Evolutionary conservation across 2,329 filamentous ascomycete genomes (phyloP).

Genomic region (Claviceps arundinis): DNA sequence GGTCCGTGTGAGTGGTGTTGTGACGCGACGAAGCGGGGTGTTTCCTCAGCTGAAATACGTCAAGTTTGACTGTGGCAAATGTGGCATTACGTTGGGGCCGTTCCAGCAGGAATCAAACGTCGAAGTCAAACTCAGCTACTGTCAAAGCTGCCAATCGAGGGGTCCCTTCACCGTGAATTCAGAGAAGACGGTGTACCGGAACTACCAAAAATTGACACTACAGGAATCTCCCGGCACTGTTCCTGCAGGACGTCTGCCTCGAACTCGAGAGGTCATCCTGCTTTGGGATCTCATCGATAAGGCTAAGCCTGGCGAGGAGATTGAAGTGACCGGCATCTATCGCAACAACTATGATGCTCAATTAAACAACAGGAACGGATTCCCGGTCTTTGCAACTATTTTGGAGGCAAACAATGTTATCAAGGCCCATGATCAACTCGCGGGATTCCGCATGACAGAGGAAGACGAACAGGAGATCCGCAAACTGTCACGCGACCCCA

Average conservation of each 20-base stretch:
- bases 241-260: constrained; percentile 83
- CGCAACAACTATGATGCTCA: constrained; percentile 97
- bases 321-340: constrained; percentile 93
- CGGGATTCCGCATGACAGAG: constrained; percentile 88
- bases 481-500: constrained; percentile 72
- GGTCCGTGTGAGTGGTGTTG: constrained; percentile 86
- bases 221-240: constrained; percentile 97
- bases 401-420: constrained; percentile 95
- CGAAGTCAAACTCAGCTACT: constrained; percentile 92
- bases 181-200: constrained; percentile 95
- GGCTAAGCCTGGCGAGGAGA: constrained; percentile 94
- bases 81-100: constrained; percentile 78
- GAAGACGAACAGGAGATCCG: constrained; percentile 89
- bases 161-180: constrained; percentile 93
- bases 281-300: constrained; percentile 95
- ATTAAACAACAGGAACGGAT: constrained; percentile 96
- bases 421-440: constrained; percentile 93
- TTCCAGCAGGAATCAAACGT: constrained; percentile 96
- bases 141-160: constrained; percentile 88
- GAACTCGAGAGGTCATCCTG: constrained; percentile 86
- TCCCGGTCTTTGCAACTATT: constrained; percentile 95
- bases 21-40: constrained; percentile 85
- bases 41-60: constrained; percentile 98
- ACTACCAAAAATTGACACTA: constrained; percentile 94
- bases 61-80: constrained; percentile 95